Evolutionary conservation across 441 rosid species (phyloP), one percentile per base, ranked within the genome.

Genomic region (Mallotus japonicus): DNA sequence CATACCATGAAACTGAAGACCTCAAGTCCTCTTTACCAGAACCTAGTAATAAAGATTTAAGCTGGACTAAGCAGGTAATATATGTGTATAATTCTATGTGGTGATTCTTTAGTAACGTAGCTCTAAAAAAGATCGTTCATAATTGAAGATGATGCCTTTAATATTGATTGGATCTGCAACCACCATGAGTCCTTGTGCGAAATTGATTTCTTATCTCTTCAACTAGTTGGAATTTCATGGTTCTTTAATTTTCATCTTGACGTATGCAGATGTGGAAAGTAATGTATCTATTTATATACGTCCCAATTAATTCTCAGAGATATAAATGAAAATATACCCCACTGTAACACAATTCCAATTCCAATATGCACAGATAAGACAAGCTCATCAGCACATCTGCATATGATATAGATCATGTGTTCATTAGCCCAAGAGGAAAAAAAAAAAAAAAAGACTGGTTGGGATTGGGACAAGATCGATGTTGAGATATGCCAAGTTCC

Each of bases 41-140:
- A 63, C 69, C 67, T 11, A 56, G 32, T 3, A 28, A 54, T 15
- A 69, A 59, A 44, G 73, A 58, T 24, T 62, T 62, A 62, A 80
- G 77, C 77, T 16, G 60, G 67, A 70, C 44, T 28, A 78, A 81
- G 28, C 78, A 80, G 89, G 81, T 85, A 78, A 62, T 12, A 34
- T n/a, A 5, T 19, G 34, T 47, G 9, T 46, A 11, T 65, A 19
- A 10, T 12, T 8, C 60, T 56, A 56, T 16, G 4, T 16, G 3
- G 56, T 53, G 3, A 11, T 46, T n/a, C 4, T 57, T 42, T 42
- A 5, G 8, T 42, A 4, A 0, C 5, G 7, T 5, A 42, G 9
- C 46, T 42, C 46, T 42, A 5, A 42, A 42, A 42, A 8, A 1
- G 8, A 42, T 42, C 5, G 9, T 28, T 28, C 32, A 5, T 42